Conservation (phyloP, 2,329 filamentous ascomycete species). For the Arthrobotrys iridis region DNA sequence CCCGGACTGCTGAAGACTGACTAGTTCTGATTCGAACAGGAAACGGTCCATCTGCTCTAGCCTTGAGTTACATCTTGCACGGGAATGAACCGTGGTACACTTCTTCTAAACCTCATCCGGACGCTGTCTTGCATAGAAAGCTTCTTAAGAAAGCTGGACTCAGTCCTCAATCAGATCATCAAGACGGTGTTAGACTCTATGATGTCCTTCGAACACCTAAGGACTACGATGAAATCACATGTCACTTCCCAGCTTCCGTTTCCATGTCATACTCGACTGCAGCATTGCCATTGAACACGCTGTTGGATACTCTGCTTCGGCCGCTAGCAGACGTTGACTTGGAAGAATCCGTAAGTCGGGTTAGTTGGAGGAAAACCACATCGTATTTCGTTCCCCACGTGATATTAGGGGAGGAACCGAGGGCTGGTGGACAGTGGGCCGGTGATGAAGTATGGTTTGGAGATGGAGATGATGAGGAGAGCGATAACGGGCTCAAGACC, state of each 20-base stretch:
- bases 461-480: slow-evolving; percentile 41
- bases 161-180: slow-evolving; percentile 28
- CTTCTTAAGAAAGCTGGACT: slow-evolving; percentile 45
- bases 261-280: slow-evolving; percentile 71
- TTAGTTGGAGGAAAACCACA: slow-evolving; percentile 68
- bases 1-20: slow-evolving; percentile 2
- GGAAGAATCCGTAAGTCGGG: slow-evolving; percentile 65
- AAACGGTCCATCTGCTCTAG: slow-evolving; percentile 71
- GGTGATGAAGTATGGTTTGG: slow-evolving; percentile 64
- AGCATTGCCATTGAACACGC: slow-evolving; percentile 70
- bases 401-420: slow-evolving; percentile 66
- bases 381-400: slow-evolving; percentile 67
- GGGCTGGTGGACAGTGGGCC: slow-evolving; percentile 70
- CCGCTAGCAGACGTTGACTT: slow-evolving; percentile 70
- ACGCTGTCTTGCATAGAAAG: slow-evolving; percentile 68
- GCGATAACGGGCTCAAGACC: slow-evolving; percentile 67
- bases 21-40: slow-evolving; percentile 62
- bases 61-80: slow-evolving; percentile 72
- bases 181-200: slow-evolving; percentile 60
- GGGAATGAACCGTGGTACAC: slow-evolving; percentile 70
- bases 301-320: slow-evolving; percentile 70
- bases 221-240: slow-evolving; percentile 65
- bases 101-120: slow-evolving; percentile 65
- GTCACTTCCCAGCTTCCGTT: slow-evolving; percentile 68
- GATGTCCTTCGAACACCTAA: slow-evolving; percentile 65